Base-by-base conservation (phyloP, 176 grass and related monocot genomes). In the Thinopyrum elongatum region DNA sequence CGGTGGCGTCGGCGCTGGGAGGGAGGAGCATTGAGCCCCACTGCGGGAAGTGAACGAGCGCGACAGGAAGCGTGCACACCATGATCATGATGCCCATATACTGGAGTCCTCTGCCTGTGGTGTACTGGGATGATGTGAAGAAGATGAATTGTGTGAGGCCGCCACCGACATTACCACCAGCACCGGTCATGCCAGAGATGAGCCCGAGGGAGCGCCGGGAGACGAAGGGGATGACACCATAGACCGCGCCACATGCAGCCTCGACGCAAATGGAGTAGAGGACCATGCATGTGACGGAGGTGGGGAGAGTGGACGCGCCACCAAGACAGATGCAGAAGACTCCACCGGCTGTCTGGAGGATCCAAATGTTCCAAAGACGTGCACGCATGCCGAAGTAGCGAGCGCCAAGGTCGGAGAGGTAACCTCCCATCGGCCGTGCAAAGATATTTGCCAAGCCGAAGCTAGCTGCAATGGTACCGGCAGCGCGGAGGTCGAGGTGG, bases 371-470 rank as follows among this genome's bases (percentile, higher is more conserved):
- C 95, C 93, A 98, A 15, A 98, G 91, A 5, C 95, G 89, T 0
- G 87, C 95, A 1, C 95, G 91, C 93, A 95, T 98, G 77, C 95
- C 95, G 36, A 70, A 93, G 58, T 84, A 82, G 5, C 83, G 77
- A 0, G 80, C 95, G 10, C 89, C 87, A 0, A 89, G 8, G 87
- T 98, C 95, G 1, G 95, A 98, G 17, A 87, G 60, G 72, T 90
- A n/a, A 1, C 95, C 95, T 12, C 95, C 95, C 41, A 79, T 17
- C 8, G 95, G 95, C 0, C 95, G 73, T 6, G 95, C 87, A 0
- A 92, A 83, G 79, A 98, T 33, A 86, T 98, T 98, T 60, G 95
- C 93, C 95, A 98, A 95, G 55, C 95, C 95, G 19, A 98, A 98
- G 80, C 89, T 94, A 4, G 95, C 95, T 8, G 93, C 93, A 47